phyloP scores from a whole-genome alignment of 163 green algal genomes.

The Volvox carteri region DNA sequence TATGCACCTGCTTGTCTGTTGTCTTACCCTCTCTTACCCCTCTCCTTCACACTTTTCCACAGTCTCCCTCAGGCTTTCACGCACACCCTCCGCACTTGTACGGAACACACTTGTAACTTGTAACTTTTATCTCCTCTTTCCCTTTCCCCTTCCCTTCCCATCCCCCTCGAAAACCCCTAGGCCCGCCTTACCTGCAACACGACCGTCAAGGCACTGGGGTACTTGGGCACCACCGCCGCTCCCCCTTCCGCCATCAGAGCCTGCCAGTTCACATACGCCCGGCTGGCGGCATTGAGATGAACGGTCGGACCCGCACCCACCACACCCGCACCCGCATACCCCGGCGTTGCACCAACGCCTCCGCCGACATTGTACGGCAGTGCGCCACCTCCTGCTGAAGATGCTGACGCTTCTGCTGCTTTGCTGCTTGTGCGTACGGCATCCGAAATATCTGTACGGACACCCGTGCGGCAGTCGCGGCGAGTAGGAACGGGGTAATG shows the following conservation, averaged over 20 bases:
- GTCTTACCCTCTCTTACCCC: too few species aligned
- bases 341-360: not conserved
- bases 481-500: too few species aligned
- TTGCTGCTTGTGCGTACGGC: not conserved
- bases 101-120: too few species aligned
- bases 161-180: too few species aligned
- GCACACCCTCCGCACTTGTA: too few species aligned
- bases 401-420: not conserved
- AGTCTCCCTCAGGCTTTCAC: too few species aligned
- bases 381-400: too few species aligned
- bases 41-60: too few species aligned
- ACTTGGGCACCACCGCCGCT: slow-evolving; percentile 50
- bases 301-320: not conserved
- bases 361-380: not conserved
- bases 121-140: too few species aligned
- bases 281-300: slow-evolving; percentile 28
- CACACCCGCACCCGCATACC: not conserved
- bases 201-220: slow-evolving; percentile 49
- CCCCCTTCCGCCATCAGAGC: slow-evolving; percentile 49
- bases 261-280: slow-evolving; percentile 50
- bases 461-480: too few species aligned
- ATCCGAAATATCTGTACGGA: slow-evolving; percentile 4
- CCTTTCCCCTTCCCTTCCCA: too few species aligned
- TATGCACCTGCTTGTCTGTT: too few species aligned
- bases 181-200: slow-evolving; percentile 45